A percentile compares a stretch with the other conserved stretches of the same genome.
These are phyloP conservation scores for Acer saccharum DNA, from an alignment of 345 rosid genomes.

Conservation along the genomic window DNA sequence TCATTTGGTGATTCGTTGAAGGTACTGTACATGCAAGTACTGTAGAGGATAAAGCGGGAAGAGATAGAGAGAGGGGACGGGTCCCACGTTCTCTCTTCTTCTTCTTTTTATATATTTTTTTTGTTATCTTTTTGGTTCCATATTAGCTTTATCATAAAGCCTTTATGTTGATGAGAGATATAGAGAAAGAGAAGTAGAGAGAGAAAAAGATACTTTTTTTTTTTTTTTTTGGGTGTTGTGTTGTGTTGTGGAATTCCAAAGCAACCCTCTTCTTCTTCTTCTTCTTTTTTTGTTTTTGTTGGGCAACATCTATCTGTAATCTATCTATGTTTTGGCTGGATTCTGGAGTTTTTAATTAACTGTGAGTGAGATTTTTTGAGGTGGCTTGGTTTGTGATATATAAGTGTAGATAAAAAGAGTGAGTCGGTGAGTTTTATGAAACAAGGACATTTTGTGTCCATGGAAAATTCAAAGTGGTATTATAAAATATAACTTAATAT, in stretches of 20 bases:
- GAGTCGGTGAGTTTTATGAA: no score
- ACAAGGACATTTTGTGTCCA: no score
- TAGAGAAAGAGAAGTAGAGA: background rate
- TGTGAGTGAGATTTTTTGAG: constrained; percentile 17
- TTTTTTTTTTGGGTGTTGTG: no score
- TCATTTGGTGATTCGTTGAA: background rate
- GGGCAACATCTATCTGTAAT: constrained; percentile 10
- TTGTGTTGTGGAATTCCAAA: constrained; percentile 26
- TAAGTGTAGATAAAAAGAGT: no score
- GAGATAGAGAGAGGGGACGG: background rate
- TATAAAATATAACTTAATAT: no score
- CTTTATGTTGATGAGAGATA: constrained; percentile 13
- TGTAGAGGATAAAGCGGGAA: constrained; percentile 3
- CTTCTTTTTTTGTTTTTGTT: constrained; percentile 7
- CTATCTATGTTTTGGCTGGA: constrained; percentile 20
- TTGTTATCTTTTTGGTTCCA: background rate
- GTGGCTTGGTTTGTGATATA: constrained; percentile 19
- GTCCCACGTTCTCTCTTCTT: constrained; percentile 7
- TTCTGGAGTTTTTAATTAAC: constrained; percentile 17
- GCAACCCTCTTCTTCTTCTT: constrained; percentile 9
- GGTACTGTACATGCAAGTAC: constrained; percentile 19
- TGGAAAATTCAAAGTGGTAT: no score
- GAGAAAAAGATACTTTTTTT: background rate
- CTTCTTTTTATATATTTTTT: background rate
- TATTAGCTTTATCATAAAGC: constrained; percentile 13